Base-by-base conservation (phyloP, 306 rosid genomes). In the Ceratonia siliqua region DNA sequence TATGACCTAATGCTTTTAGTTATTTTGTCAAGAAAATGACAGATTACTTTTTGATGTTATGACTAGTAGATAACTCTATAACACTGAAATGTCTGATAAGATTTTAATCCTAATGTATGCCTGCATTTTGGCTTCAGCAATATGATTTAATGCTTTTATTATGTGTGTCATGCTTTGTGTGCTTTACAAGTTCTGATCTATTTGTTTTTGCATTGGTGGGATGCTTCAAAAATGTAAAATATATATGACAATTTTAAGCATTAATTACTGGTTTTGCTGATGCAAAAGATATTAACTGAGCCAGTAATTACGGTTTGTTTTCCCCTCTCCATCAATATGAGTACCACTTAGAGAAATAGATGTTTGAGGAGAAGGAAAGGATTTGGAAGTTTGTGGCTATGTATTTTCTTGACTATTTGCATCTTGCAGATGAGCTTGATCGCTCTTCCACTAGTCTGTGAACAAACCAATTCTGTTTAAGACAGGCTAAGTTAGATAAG, bases 381-480 rank as follows among this genome's bases (percentile, higher is more conserved):
- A 38, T 24, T 24, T 64, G 22, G 48, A 74, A 66, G 56, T 43
- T 38, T 15, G 73, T 53, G 32, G 28, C n/a, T 12, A 13, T 74
- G 62, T 50, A 62, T 52, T 49, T 67, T 30, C 15, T 12, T 6
- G 55, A 59, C 24, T 53, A 39, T 18, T 28, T 41, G 59, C 62
- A 53, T 70, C 15, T 18, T 32, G 61, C 22, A 30, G 59, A 8
- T 27, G 25, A 30, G 32, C 41, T 27, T 35, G 63, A 53, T 5
- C 50, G 32, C 14, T 69, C 39, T 15, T 48, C 58, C n/a, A 2
- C 36, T 35, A 53, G 24, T 14, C 7, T 22, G 1, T 49, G 8
- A 32, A 6, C 21, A 20, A 20, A 46, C n/a, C 38, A 49, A 35
- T 39, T 54, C 72, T 75, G 32, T 70, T 64, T 25, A 38, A 50